Base-by-base conservation (phyloP, 2,329 filamentous ascomycete genomes). In the Claviceps capensis region DNA sequence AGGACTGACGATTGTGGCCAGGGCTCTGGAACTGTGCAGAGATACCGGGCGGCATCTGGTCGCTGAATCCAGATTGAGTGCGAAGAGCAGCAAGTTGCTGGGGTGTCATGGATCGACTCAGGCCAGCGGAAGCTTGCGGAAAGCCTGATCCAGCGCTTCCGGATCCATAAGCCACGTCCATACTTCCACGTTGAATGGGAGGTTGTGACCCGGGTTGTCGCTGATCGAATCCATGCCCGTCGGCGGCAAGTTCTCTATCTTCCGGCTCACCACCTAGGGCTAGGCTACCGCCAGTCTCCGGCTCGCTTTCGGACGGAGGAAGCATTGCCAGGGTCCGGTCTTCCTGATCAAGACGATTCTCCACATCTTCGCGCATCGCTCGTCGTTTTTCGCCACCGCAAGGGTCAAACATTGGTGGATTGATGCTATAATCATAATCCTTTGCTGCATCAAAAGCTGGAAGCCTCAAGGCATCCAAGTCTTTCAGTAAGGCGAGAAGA, bases 261-360 rank as follows among this genome's bases (percentile, higher is more conserved):
- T 97, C 91, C 0, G 91, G 91, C 64, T 97, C 91, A 44, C 91
- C 91, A 53, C 91, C 91, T 17, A 97, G 76, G 53, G 94, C 90
- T 53, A 93, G 74, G 64, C 91, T 97, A 14, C 81, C 81, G 46
- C 86, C 87, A 58, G 86, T 86, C 66, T 93, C 89, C 1, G 82
- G 81, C 52, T 85, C 84, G 53, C 87, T 88, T 57, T 95, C 89
- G 0, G 75, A 75, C 4, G 34, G 42, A 4, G 69, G 64, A 47
- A 75, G 74, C 5, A 64, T 63, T 2, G 63, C 63, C 23, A 77
- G 75, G 1, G 64, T 58, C 23, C 67, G 68, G 34, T 77, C 73
- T 53, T 78, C 74, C 19, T 72, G 71, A 34, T 78, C 74, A 13
- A 74, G 59, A 22, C 73, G 73, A 5, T 70, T 70, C 50, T 79